Conservation (phyloP, 2,329 filamentous ascomycete genomes). For the Trichoderma sp. region DNA sequence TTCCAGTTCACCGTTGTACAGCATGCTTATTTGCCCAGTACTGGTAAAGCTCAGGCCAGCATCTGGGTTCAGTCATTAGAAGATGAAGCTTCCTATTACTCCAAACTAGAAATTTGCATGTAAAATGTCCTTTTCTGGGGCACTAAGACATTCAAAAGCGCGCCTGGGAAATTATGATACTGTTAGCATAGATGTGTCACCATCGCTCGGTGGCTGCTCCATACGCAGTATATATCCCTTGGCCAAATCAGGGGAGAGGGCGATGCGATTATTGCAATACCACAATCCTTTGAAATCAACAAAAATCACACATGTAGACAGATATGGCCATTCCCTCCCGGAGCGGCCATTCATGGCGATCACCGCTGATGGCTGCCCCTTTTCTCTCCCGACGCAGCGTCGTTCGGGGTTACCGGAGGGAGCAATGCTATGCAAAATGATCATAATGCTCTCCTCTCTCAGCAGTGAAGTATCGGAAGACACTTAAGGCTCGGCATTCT, state of each 20-base stretch:
- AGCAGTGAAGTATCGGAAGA: background rate
- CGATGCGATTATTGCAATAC: background rate
- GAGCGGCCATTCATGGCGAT: background rate
- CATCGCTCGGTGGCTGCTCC: background rate
- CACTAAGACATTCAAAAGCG: background rate
- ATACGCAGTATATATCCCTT: background rate
- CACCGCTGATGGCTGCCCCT: background rate
- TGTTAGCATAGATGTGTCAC: background rate
- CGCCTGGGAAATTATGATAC: background rate
- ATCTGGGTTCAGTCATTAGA: background rate
- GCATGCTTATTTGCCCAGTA: background rate
- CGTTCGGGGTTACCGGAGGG: background rate
- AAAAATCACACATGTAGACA: background rate
- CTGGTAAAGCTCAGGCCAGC: background rate
- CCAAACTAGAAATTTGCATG: background rate
- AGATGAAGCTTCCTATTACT: background rate
- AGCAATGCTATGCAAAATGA: background rate
- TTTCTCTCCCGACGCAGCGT: background rate
- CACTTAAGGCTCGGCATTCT: background rate
- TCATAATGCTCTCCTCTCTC: background rate
- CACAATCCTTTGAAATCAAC: background rate
- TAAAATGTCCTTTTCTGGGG: background rate
- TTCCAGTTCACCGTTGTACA: background rate
- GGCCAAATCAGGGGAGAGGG: background rate
- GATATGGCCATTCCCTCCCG: background rate